Base-by-base conservation (phyloP, 257 asterid genomes). In the Capsicum chinense region DNA sequence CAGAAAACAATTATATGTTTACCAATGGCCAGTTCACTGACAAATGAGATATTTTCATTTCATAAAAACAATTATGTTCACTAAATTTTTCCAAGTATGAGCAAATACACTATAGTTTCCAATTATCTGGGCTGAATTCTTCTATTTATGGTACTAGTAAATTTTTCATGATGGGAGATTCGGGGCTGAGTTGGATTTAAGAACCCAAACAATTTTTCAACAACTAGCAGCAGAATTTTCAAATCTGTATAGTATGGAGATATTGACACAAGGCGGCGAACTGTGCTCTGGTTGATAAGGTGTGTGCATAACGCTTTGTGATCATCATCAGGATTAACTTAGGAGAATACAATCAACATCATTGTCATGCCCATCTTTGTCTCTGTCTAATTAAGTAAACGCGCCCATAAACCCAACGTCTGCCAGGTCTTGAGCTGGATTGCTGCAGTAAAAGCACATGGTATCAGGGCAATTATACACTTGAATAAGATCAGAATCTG, bases 351-450 rank as follows among this genome's bases (percentile, higher is more conserved):
- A 54, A 26, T n/a, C 21, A 54, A 33, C 82, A 54, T 54, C 64
- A 78, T 26, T 16, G 47, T 90, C 84, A 95, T 60, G 82, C 81
- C 91, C 90, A 90, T 87, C 91, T 88, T 88, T 92, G 94, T 79
- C 89, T 89, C 33, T 89, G 70, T 84, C 94, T 94, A 78, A 94
- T 90, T 54, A 97, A 88, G 89, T 97, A 97, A 79, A 97, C 91
- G n/a, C 99, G 98, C 2, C 98, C 98, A 88, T 97, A 88, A n/a
- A 95, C 98, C 99, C 99, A 97, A 81, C 85, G 88, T 81, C 79
- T 88, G 63, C 94, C 92, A 83, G 93, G 95, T 86, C 89, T 89
- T 33, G 95, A 86, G 85, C 85, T 68, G 63, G 98, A 92, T 87
- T 92, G 92, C 97, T 93, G 97, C 87, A 85, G 84, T 35, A 54